These are phyloP conservation scores for Eimeria maxima DNA, from an alignment of 169 alveolate genomes.

Conservation along the genomic window DNA sequence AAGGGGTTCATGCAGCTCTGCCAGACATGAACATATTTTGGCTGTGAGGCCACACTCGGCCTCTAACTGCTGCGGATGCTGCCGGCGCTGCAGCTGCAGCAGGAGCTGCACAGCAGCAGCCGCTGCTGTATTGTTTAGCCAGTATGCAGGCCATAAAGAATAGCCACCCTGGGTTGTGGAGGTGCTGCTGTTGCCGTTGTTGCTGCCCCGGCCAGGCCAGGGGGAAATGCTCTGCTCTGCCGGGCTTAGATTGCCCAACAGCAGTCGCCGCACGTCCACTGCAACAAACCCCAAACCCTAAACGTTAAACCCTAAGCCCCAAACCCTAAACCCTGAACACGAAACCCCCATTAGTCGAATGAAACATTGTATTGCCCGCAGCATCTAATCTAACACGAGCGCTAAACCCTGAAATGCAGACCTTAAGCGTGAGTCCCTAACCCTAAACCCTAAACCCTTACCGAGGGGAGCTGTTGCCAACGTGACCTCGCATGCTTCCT, in stretches of 20 bases:
- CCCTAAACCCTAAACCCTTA: conserved; percentile 57
- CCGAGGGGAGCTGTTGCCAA: conserved; percentile 51
- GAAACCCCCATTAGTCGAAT: not conserved
- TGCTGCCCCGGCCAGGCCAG: conserved; percentile 48
- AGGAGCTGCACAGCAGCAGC: conserved; percentile 80
- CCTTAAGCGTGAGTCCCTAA: conserved; percentile 23
- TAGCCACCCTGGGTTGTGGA: not conserved
- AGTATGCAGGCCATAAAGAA: conserved; percentile 78
- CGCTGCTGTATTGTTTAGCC: conserved; percentile 49
- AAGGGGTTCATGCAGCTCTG: conserved; percentile 70
- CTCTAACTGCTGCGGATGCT: conserved; percentile 54
- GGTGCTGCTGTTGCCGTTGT: conserved; percentile 30
- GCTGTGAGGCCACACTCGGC: conserved; percentile 49
- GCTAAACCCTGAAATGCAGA: not conserved
- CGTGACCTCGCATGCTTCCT: conserved; percentile 76
- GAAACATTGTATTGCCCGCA: not conserved
- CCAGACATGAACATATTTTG: conserved; percentile 36
- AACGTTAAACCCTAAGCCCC: too few species aligned
- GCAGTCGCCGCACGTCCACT: conserved; percentile 73
- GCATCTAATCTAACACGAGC: not conserved
- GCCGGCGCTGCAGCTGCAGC: conserved; percentile 77
- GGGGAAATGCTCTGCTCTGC: conserved; percentile 59
- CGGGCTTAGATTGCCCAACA: conserved; percentile 43
- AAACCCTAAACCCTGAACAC: conserved; percentile 6
- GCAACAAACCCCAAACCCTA: not conserved